Conservation (phyloP, 2,329 filamentous ascomycete species). For the Xylariaceae sp. region DNA sequence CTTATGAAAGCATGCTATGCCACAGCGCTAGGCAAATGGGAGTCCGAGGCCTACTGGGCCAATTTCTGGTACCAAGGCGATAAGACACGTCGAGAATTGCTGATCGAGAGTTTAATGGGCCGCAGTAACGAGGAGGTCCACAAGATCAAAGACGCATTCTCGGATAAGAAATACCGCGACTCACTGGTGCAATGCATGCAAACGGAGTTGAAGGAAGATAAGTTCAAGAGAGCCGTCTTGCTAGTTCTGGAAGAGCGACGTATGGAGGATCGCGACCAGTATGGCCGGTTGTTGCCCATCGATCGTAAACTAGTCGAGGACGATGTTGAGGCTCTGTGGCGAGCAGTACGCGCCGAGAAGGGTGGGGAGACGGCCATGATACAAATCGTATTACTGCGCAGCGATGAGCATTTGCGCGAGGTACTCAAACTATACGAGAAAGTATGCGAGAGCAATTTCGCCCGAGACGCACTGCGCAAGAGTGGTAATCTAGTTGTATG, state of each 20-base stretch:
- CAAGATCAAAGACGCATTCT: constrained; percentile 82
- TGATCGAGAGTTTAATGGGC: constrained; percentile 92
- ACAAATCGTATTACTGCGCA: constrained; percentile 73
- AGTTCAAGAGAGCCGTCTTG: constrained; percentile 86
- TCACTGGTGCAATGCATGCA: constrained; percentile 81
- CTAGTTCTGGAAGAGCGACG: constrained; percentile 76
- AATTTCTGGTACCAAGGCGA: constrained; percentile 96
- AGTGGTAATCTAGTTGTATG: constrained; percentile 88
- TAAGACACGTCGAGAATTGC: constrained; percentile 76
- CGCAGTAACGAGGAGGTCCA: constrained; percentile 82
- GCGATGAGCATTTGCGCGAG: constrained; percentile 76
- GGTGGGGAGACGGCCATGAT: constrained; percentile 89
- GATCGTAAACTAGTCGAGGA: constrained; percentile 60
- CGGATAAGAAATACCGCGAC: constrained; percentile 86
- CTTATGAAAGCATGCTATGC: constrained; percentile 92
- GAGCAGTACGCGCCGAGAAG: constrained; percentile 64
- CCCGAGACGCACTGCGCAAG: constrained; percentile 79
- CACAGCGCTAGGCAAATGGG: constrained; percentile 83
- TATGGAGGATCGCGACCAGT: constrained; percentile 73
- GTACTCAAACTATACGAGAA: constrained; percentile 74
- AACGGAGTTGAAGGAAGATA: constrained; percentile 89
- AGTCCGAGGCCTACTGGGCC: constrained; percentile 94
- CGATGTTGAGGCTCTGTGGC: constrained; percentile 70
- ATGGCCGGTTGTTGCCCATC: constrained; percentile 54
- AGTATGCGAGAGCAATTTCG: constrained; percentile 75